Evolutionary conservation across 2,329 filamentous ascomycete genomes (phyloP), one percentile per base, ranked within the genome.

Genomic region (Xylaria digitata): DNA sequence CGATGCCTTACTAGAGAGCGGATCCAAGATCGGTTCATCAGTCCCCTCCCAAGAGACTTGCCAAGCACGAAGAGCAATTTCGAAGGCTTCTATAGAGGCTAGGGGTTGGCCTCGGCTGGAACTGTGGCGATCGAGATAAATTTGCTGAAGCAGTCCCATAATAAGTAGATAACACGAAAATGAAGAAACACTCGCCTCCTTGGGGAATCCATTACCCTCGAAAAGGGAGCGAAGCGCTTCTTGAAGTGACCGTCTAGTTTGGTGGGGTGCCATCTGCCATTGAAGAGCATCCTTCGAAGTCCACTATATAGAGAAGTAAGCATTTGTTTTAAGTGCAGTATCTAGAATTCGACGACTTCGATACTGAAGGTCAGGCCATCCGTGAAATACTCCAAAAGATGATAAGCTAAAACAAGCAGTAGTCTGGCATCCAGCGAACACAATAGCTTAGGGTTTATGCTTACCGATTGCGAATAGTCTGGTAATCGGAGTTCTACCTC

Each of bases 401-500:
- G 52, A 42, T 17, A 32, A 42, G 50, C 15, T 2, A 42, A 17
- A 40, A 19, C 6, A 30, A 30, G 7, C 0, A 34, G 15, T 11
- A 21, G 17, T 13, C 19, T n/a, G 7, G 1, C 8, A n/a, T 19
- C 21, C n/a, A 5, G 32, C 21, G 1, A 32, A 19, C n/a, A 37
- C 7, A 21, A 49, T n/a, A 11, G 13, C 21, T 32, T 49, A n/a
- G 43, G 23, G 34, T 32, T 7, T 46, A 11, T 30, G 26, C 62
- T 21, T 54, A 64, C 62, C 21, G 42, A 5, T 48, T 64, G 43
- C 15, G 83, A 82, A 52, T 81, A 83, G 67, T 82, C 85, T 0
- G 86, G 87, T 70, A 89, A 82, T 57, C 82, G 82, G 68, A 87
- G 75, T 58, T 82, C 82, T 57, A 88, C 74, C 74, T 89, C 85